phyloP scores from a whole-genome alignment of 176 grass and related monocot genomes.

The Avena atlantica region DNA sequence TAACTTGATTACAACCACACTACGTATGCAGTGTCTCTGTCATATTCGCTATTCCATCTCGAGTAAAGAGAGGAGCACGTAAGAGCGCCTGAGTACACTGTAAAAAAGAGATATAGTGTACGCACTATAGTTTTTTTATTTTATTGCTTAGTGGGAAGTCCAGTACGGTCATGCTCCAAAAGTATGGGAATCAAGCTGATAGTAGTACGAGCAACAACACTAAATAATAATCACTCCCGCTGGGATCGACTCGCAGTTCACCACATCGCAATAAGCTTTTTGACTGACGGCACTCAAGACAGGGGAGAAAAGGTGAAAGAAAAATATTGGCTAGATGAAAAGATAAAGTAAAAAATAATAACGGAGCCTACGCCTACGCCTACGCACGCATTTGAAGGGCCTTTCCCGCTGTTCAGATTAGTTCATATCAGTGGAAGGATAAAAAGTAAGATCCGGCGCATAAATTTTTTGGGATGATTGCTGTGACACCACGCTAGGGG shows the following conservation, averaged over 20 bases:
- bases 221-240: slow-evolving; percentile 12
- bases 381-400: not conserved
- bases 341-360: slow-evolving; percentile 2
- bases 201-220: slow-evolving; percentile 25
- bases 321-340: slow-evolving; percentile 33
- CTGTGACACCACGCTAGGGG: slow-evolving; percentile 21
- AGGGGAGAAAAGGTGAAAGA: slow-evolving; percentile 26
- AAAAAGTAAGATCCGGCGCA: slow-evolving; percentile 36
- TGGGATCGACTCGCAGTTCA: slow-evolving; percentile 17
- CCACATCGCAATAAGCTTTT: slow-evolving; percentile 29
- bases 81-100: no score
- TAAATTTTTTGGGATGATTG: slow-evolving; percentile 28
- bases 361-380: not conserved
- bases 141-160: not conserved
- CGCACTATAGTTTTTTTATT: not conserved
- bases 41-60: not conserved
- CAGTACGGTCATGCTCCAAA: slow-evolving; percentile 52
- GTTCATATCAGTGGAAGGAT: slow-evolving; percentile 35
- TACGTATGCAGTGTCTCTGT: not conserved
- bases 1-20: not conserved
- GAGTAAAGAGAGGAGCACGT: not conserved
- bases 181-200: slow-evolving; percentile 54
- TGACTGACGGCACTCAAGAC: slow-evolving; percentile 53
- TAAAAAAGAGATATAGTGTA: no score
- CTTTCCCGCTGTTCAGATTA: slow-evolving; percentile 29